Base-by-base conservation (phyloP, 2,329 filamentous ascomycete genomes). In the Claviceps purpurea region DNA sequence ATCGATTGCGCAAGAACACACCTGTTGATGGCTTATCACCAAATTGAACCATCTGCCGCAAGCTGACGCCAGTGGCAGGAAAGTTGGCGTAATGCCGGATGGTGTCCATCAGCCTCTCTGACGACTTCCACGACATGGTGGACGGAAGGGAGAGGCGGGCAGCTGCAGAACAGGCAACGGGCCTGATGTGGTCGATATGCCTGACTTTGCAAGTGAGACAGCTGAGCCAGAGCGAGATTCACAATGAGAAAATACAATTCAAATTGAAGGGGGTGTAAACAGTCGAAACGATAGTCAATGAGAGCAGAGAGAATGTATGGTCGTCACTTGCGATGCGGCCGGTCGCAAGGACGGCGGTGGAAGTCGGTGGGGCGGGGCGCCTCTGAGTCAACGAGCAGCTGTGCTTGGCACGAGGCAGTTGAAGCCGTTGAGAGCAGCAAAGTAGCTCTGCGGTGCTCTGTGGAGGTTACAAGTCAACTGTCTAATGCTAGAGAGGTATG, bases 21-120 rank as follows among this genome's bases (percentile, higher is more conserved):
- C 88, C 89, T 61, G 84, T 87, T 16, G 90, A 96, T 50, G 91
- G 90, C 68, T 83, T 87, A 74, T 95, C 89, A 65, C 91, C 91
- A 69, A 97, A 97, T 70, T 97, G 91, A 54, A 97, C 91, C 93
- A 98, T 98, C 77, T 98, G 93, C 68, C 93, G 82, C 70, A 98
- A 77, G 67, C 90, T 96, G 62, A 94, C 87, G 63, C 93, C 93
- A 14, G 93, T 98, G 56, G 93, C 93, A 58, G 93, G 93, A 70
- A 97, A 98, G 71, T 83, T 89, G 69, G 89, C 88, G 79, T 96
- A 96, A 73, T 96, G 89, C 70, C 85, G 83, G 84, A 96, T 96
- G 75, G 87, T 95, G 62, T 93, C 86, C 88, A 95, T 93, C 82
- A 97, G 73, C 73, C 81, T 79, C 70, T 90, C 86, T 57, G 87